Base-by-base conservation (phyloP, 208 protist genomes). In the Crithidia acanthocephali region DNA sequence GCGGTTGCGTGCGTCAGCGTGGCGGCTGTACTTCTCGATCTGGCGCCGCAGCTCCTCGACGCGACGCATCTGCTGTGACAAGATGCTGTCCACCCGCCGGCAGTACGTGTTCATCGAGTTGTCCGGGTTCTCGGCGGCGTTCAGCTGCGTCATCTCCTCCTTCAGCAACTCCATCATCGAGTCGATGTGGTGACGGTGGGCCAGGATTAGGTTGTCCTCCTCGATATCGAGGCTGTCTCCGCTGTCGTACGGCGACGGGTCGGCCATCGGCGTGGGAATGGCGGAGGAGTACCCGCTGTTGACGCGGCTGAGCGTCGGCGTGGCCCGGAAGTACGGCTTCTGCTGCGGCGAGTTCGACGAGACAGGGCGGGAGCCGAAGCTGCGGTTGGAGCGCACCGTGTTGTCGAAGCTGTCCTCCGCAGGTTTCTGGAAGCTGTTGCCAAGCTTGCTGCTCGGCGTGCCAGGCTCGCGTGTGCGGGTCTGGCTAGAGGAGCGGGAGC, bases 91-190 rank as follows among this genome's bases (percentile, higher is more conserved):
- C 5, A 98, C 84, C 65, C 85, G 91, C n/a, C 77, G 74, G 72
- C 96, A 96, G 80, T 98, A 98, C 27, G 66, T 79, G 33, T 88
- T 84, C 83, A 97, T 96, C 52, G 79, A 81, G 48, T 90, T 95
- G 27, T 94, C 91, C 23, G 92, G 91, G 68, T 94, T 87, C 71
- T 98, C 95, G 5, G 96, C 93, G 16, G 79, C 84, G 77, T 93
- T 95, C 11, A 98, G 80, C 72, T 97, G 89, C 25, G 84, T 86
- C 94, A 98, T 97, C 79, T 98, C 95, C 50, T 94, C 76, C 70
- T 96, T 95, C 2, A 98, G 75, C 11, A 98, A 61, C 64, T 95
- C 86, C 92, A 98, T 98, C 81, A 98, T 94, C 44, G 86, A 86
- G 63, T 98, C 91, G 62, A 98, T 96, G 72, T 98, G 95, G 50